Conservation (phyloP, 306 rosid genomes). For the Lagenaria siceraria region DNA sequence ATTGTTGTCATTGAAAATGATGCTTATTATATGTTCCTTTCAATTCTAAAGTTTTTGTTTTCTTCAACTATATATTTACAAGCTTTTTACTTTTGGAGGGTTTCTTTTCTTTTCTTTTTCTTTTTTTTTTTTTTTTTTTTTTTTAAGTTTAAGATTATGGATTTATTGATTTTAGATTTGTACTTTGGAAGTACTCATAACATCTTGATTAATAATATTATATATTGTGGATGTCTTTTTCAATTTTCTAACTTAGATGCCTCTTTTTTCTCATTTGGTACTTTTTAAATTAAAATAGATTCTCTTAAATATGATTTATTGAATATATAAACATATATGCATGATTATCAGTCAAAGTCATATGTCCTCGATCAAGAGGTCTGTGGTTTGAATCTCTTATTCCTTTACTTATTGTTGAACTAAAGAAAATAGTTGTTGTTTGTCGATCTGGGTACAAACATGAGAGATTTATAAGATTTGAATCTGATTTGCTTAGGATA, state of each 20-base stretch:
- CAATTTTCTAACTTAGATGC: background rate
- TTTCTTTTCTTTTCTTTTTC: too few relatives aligned
- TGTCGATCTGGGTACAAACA: too few relatives aligned
- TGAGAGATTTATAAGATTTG: too few relatives aligned
- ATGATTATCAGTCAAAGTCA: too few relatives aligned
- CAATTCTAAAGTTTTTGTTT: background rate
- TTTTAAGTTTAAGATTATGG: background rate
- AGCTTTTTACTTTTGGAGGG: background rate
- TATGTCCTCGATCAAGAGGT: too few relatives aligned
- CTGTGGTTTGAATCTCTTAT: too few relatives aligned
- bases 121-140: too few relatives aligned
- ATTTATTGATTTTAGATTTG: background rate
- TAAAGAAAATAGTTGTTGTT: too few relatives aligned
- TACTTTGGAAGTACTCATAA: background rate
- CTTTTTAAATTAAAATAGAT: background rate
- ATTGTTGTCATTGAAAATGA: slow-evolving; percentile 7
- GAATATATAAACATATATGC: background rate
- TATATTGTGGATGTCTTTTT: background rate
- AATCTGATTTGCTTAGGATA: background rate
- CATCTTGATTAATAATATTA: background rate
- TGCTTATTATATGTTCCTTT: background rate
- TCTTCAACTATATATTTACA: background rate
- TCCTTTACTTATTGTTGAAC: too few relatives aligned
- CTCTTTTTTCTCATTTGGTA: background rate
- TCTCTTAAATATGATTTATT: background rate